Evolutionary conservation across 306 rosid genomes (phyloP).

Genomic region (Notholithocarpus densiflorus): DNA sequence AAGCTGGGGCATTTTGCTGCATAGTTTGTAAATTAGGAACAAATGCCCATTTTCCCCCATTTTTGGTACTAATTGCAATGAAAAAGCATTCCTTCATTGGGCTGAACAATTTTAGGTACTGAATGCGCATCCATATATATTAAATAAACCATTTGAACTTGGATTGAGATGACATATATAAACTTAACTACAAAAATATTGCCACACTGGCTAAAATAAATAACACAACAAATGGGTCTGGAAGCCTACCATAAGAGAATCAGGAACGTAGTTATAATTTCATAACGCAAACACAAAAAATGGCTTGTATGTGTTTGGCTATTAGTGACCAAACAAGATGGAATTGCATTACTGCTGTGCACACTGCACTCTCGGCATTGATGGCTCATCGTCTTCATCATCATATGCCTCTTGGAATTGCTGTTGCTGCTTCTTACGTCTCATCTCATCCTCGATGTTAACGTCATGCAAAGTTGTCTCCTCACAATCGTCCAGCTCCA

Average conservation of each 20-base stretch:
- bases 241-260: background rate
- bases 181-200: background rate
- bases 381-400: conserved; percentile 56
- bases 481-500: conserved; percentile 65
- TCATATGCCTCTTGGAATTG: conserved; percentile 51
- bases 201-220: background rate
- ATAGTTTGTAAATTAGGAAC: too few relatives aligned
- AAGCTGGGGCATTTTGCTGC: fast-evolving
- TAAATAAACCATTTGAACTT: background rate
- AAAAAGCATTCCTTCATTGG: background rate
- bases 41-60: too few relatives aligned
- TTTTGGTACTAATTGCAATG: background rate
- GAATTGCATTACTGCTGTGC: conserved; percentile 52
- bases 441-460: conserved; percentile 54
- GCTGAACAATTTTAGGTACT: background rate
- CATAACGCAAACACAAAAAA: background rate
- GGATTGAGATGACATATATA: background rate
- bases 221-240: background rate
- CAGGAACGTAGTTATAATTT: background rate
- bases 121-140: background rate
- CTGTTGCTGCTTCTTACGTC: conserved; percentile 54
- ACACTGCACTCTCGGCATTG: conserved; percentile 56
- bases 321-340: background rate
- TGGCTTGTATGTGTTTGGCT: background rate
- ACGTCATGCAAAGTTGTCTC: conserved; percentile 70